These are phyloP conservation scores for Cinnamomum micranthum DNA, from an alignment of 164 flowering plant genomes.

Conservation along the genomic window DNA sequence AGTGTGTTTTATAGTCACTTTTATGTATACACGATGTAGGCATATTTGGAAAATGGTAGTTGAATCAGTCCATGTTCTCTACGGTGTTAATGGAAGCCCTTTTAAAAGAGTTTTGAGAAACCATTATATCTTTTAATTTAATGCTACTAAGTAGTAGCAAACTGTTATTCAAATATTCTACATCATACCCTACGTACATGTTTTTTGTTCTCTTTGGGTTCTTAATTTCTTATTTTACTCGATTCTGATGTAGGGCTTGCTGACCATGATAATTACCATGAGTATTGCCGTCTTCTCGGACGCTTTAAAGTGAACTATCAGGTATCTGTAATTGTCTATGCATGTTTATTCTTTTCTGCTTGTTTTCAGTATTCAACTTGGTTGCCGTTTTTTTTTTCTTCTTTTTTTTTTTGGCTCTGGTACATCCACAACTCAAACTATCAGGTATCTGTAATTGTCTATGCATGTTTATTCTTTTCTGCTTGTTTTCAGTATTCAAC, in stretches of 20 bases:
- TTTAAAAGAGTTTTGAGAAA: no score
- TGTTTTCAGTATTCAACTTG: neutral
- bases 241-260: constrained; percentile 62
- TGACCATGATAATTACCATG: constrained; percentile 99
- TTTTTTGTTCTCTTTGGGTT: neutral
- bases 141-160: no score
- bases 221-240: neutral
- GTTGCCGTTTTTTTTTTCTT: neutral
- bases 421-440: no score
- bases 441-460: constrained; percentile 50
- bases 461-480: neutral
- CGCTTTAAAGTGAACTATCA: constrained; percentile 94
- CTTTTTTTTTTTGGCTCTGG: no score
- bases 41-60: no score
- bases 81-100: no score
- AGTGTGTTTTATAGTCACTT: no score
- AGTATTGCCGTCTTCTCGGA: constrained; percentile 95
- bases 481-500: neutral
- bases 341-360: neutral
- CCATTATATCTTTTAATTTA: no score
- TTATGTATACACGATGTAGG: no score
- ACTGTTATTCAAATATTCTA: no score
- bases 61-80: no score
- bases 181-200: no score
- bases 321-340: constrained; percentile 34